Evolutionary conservation across 208 protist genomes (phyloP), one percentile per base, ranked within the genome.

Genomic region (Wallacemonas sp.): DNA sequence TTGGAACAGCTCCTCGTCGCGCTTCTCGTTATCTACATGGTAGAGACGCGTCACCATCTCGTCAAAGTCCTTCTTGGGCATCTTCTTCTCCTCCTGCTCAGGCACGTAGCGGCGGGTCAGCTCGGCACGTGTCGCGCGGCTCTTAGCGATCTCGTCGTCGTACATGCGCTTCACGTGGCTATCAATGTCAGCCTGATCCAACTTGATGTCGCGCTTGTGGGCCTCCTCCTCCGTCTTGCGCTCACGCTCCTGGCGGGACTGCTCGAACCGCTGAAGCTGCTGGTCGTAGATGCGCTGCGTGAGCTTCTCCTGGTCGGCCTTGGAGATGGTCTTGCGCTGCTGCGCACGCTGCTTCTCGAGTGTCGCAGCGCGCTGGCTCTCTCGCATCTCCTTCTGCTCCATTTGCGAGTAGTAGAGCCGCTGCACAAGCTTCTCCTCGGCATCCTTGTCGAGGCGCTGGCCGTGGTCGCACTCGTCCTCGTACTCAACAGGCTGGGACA

Each of bases 141-240:
- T 84, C 65, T 78, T 86, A 42, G 77, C 81, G 8, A 86, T 46
- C 65, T 89, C 82, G 39, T 91, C 80, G 42, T 82, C 63, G 79
- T 95, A 95, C 74, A 95, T 90, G 62, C 85, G 86, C 28, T 85
- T 82, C 18, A 95, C 74, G 48, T 89, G 85, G 20, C 88, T 77
- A 36, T 95, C 81, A 25, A 95, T 85, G 3, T 91, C 89, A 1
- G 70, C 70, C 25, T 79, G 70, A 20, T 72, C 55, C 55, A 93
- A 31, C 73, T 81, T 91, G 72, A 87, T 89, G 57, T 90, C 81
- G 28, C 82, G 74, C 55, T 74, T 72, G 68, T 90, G 82, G 11
- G 50, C 39, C 72, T 91, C 84, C 42, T 86, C 81, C 29, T 89
- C 70, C 48, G 68, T 29, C 67, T 80, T 86, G 14, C 70, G 69